Conservation (phyloP, 345 rosid species). For the Litchi chinensis region DNA sequence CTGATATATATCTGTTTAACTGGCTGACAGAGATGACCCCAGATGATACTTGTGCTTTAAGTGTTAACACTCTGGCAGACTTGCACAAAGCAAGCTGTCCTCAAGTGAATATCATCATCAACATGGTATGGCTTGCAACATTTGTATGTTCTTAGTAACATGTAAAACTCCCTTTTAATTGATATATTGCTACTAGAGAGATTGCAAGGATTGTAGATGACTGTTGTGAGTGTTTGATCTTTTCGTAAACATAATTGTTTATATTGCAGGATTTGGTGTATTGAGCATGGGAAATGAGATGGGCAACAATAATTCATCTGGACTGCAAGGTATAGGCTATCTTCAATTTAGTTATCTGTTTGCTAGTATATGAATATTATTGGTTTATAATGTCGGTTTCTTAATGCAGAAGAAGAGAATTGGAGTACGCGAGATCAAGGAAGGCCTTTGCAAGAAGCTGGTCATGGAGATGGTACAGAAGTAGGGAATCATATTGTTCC, state of each 20-base stretch:
- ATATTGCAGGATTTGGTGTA: slow-evolving; percentile 42
- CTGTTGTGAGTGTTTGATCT: slow-evolving; percentile 14
- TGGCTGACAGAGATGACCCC: slow-evolving; percentile 29
- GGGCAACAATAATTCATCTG: slow-evolving; percentile 65
- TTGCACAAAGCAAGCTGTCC: slow-evolving; percentile 31
- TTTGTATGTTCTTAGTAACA: background rate
- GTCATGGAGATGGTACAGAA: slow-evolving; percentile 9
- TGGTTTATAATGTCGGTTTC: slow-evolving; percentile 4
- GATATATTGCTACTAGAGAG: slow-evolving; percentile 23
- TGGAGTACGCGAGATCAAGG: slow-evolving; percentile 5
- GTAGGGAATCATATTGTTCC: slow-evolving; percentile 28
- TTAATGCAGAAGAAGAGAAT: slow-evolving; percentile 35
- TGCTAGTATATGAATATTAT: background rate
- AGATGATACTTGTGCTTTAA: slow-evolving; percentile 36
- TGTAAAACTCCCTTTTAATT: slow-evolving; percentile 23
- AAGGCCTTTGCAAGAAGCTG: slow-evolving; percentile 26
- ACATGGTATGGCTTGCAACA: slow-evolving; percentile 35
- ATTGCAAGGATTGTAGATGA: slow-evolving; percentile 18
- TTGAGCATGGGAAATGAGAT: slow-evolving; percentile 63
- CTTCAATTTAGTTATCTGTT: background rate
- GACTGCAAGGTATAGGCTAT: slow-evolving; percentile 37
- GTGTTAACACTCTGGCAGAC: slow-evolving; percentile 39
- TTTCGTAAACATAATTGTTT: slow-evolving; percentile 23
- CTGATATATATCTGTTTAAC: slow-evolving; percentile 25
- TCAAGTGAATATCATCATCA: slow-evolving; percentile 40